Percentiles rank a stretch among this genome's conserved stretches.
Evolutionary conservation across 257 asterid species (phyloP).

Genomic region (Jacaranda mimosifolia): DNA sequence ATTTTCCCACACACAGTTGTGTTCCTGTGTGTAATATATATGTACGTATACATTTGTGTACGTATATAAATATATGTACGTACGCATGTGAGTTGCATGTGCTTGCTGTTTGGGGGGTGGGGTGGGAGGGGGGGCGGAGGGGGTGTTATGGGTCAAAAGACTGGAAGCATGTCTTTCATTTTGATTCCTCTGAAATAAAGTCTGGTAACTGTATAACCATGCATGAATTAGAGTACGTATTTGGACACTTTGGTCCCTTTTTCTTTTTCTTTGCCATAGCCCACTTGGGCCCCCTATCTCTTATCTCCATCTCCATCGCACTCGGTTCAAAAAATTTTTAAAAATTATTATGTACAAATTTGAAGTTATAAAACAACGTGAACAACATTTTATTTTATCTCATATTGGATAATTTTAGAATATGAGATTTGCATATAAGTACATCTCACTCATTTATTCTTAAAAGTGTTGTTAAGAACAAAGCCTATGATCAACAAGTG

Average conservation of each 20-base stretch:
- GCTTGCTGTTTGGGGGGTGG: conserved; percentile 32
- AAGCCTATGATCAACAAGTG: no score
- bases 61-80: conserved; percentile 20
- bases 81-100: conserved; percentile 38
- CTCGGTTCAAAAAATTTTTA: no score
- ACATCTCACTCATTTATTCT: no score
- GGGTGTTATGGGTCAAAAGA: background rate
- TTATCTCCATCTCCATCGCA: background rate
- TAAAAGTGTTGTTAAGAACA: no score
- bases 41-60: background rate
- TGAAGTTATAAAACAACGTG: no score
- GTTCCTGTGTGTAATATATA: background rate
- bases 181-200: background rate
- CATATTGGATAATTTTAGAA: no score
- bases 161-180: conserved; percentile 28
- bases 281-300: conserved; percentile 34
- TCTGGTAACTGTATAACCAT: conserved; percentile 41
- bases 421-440: no score
- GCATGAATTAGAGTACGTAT: conserved; percentile 56
- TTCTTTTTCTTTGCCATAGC: conserved; percentile 1
- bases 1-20: background rate
- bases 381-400: no score
- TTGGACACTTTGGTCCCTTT: conserved; percentile 34
- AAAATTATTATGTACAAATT: no score
- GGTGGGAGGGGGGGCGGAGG: no score